Percentiles rank a stretch among this genome's conserved stretches.
phyloP scores from a whole-genome alignment of 495 filamentous ascomycete genomes.

The Penicillium crystallinum region DNA sequence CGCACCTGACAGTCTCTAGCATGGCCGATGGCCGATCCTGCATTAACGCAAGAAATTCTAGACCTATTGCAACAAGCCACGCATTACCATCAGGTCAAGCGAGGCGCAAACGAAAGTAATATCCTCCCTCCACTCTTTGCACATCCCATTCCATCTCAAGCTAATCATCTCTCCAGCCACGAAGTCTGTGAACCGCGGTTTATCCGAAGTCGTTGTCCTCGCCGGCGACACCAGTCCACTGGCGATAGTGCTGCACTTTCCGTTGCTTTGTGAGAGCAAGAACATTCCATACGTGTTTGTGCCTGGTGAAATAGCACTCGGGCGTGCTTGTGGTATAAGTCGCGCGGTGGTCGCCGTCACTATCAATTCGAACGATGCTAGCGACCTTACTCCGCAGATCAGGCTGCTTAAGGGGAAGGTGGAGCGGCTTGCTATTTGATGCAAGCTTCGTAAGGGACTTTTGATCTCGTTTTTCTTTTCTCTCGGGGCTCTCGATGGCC shows the following conservation, averaged over 20 bases:
- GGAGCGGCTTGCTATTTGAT: not conserved
- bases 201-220: not conserved
- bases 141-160: too few relatives aligned
- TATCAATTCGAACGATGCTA: not conserved
- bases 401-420: not conserved
- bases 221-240: not conserved
- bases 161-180: not conserved
- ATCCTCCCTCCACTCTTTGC: too few relatives aligned
- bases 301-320: not conserved
- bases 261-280: not conserved
- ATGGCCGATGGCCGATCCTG: not conserved
- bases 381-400: not conserved
- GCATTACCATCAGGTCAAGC: not conserved
- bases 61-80: not conserved
- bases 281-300: not conserved
- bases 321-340: not conserved
- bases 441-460: not conserved
- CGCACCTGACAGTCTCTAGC: not conserved
- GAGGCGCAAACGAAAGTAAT: not conserved
- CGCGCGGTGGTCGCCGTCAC: not conserved
- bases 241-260: not conserved
- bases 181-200: not conserved
- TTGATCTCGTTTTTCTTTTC: too few relatives aligned
- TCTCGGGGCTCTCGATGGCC: too few relatives aligned
- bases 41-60: not conserved